Percentiles rank a stretch among this genome's conserved stretches.
These are phyloP conservation scores for Candida silvatica DNA, from an alignment of 805 yeast species.

Conservation along the genomic window DNA sequence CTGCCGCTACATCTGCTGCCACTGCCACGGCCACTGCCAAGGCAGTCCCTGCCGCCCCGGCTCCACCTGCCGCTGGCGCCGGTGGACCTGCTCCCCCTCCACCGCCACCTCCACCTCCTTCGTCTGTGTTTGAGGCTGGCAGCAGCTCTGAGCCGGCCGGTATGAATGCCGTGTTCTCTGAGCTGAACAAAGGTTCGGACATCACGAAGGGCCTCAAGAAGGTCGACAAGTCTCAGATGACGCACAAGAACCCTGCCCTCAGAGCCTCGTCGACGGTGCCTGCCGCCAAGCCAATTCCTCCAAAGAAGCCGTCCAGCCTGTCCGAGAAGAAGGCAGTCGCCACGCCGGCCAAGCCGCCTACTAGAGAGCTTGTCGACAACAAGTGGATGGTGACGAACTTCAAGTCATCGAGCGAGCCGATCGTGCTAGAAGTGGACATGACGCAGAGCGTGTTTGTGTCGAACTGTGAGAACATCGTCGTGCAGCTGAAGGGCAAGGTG, in stretches of 20 bases:
- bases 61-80: constrained; percentile 25
- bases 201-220: constrained; percentile 84
- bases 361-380: constrained; percentile 71
- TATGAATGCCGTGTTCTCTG: constrained; percentile 86
- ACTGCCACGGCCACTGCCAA: constrained; percentile 13
- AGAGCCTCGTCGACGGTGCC: constrained; percentile 50
- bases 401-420: constrained; percentile 46
- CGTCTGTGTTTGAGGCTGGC: constrained; percentile 47
- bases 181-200: constrained; percentile 73
- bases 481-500: constrained; percentile 85
- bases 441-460: constrained; percentile 88
- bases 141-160: too few species aligned
- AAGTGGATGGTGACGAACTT: constrained; percentile 86
- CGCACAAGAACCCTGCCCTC: constrained; percentile 83
- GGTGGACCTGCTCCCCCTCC: too few species aligned
- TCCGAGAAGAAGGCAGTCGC: constrained; percentile 21
- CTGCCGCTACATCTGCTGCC: too few species aligned
- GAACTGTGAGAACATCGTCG: constrained; percentile 60
- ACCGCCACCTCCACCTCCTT: constrained; percentile 86
- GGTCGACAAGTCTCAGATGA: constrained; percentile 89
- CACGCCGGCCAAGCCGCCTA: constrained; percentile 38
- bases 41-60: constrained; percentile 15
- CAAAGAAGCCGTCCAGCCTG: constrained; percentile 71
- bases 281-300: constrained; percentile 60
- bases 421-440: constrained; percentile 69